These are phyloP conservation scores for Starmerella bombicola DNA, from an alignment of 805 yeast species.

Conservation along the genomic window DNA sequence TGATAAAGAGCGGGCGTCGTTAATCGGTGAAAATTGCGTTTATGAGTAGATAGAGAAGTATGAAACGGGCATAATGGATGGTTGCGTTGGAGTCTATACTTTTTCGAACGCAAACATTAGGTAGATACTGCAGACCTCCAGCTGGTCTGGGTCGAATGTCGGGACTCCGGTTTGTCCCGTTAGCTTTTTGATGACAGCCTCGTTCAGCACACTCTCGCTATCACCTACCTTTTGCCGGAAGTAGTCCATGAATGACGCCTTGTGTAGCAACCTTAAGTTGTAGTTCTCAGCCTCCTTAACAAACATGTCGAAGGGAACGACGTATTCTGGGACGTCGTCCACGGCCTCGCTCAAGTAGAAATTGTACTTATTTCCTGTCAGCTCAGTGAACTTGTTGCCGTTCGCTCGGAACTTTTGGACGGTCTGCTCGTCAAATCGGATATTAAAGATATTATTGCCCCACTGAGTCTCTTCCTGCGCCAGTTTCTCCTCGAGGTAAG, in stretches of 20 bases:
- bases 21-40: too few species aligned
- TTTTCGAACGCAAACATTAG: constrained; percentile 63
- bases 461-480: constrained; percentile 46
- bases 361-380: constrained; percentile 71
- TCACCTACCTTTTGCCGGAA: constrained; percentile 64
- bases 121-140: constrained; percentile 79
- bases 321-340: constrained; percentile 91
- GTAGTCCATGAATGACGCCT: constrained; percentile 67
- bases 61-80: too few species aligned
- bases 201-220: constrained; percentile 20
- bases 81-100: too few species aligned
- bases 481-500: constrained; percentile 47
- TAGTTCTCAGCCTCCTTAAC: constrained; percentile 74
- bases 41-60: too few species aligned
- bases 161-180: constrained; percentile 64
- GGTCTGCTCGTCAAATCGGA: constrained; percentile 57
- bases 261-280: constrained; percentile 57
- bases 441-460: constrained; percentile 78
- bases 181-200: constrained; percentile 34
- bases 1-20: too few species aligned
- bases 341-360: constrained; percentile 85
- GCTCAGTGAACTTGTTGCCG: constrained; percentile 24
- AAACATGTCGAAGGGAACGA: constrained; percentile 84
- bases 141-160: constrained; percentile 81
- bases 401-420: constrained; percentile 29